phyloP scores from a whole-genome alignment of 2,329 filamentous ascomycete genomes.

The Apiospora rasikravindrae region DNA sequence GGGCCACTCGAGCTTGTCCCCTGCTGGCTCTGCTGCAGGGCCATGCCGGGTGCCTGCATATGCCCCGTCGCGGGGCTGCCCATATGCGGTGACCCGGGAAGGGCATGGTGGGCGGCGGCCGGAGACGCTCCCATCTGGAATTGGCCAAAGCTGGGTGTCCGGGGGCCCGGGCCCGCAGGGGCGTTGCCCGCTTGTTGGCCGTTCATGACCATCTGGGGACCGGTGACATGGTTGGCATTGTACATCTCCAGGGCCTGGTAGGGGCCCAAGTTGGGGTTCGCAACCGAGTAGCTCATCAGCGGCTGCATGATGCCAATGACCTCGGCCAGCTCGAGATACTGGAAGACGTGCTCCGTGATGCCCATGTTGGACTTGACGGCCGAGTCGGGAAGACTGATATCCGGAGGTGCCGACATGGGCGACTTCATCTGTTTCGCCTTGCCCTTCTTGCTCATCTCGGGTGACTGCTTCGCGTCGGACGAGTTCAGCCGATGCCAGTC shows the following conservation, averaged over 20 bases:
- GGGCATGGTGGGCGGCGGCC: constrained; percentile 62
- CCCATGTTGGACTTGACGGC: constrained; percentile 61
- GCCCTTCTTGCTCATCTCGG: constrained; percentile 71
- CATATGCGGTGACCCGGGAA: constrained; percentile 66
- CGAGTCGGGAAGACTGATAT: constrained; percentile 65
- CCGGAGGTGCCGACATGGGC: constrained; percentile 62
- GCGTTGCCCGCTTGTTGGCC: constrained; percentile 49
- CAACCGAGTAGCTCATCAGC: constrained; percentile 63
- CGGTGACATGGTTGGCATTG: constrained; percentile 51
- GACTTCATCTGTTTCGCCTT: constrained; percentile 65
- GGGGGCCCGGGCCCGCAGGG: constrained; percentile 47
- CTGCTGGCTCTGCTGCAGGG: constrained; percentile 70
- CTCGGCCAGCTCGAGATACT: constrained; percentile 71
- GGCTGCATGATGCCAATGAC: constrained; percentile 57
- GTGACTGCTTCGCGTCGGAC: constrained; percentile 62
- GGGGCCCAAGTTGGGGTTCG: constrained; percentile 59
- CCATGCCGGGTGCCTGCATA: constrained; percentile 70
- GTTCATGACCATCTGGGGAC: constrained; percentile 47
- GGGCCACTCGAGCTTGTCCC: constrained; percentile 69
- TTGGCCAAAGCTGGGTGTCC: constrained; percentile 61
- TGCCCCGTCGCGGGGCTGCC: constrained; percentile 66
- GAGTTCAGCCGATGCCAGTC: constrained; percentile 67
- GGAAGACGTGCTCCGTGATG: constrained; percentile 64
- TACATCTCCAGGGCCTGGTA: constrained; percentile 67
- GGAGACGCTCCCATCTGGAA: constrained; percentile 65